Evolutionary conservation across 768 basidiomycete genomes (phyloP), one percentile per base, ranked within the genome.

Genomic region (Mycena filopes): DNA sequence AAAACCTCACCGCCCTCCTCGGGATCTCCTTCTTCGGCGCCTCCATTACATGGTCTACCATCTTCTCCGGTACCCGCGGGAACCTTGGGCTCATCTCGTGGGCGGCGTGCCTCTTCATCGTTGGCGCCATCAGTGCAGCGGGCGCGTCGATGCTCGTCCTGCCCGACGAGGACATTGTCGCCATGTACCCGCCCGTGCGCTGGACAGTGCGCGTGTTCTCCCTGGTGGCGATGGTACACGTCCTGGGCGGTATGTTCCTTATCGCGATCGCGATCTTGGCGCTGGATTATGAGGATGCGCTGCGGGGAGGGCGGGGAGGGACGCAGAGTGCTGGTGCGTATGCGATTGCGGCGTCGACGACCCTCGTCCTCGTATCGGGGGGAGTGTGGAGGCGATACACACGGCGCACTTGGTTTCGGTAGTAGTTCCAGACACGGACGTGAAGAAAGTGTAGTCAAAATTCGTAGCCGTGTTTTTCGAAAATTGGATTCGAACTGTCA

Each of bases 1-100:
- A 66, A 45, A 71, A 64, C 31, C 60, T 73, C 12, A 60, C 46
- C 18, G 51, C 54, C 8, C 54, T 73, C 20, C 23, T 68, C 2
- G 61, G 47, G 38, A 64, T 73, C 25, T 51, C 68, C 13, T 72
- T 73, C 64, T 73, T 73, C 46, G 73, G 73, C 20, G 73, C 72
- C 6, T 71, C 72, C 26, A 72, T 74, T n/a, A 63, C 73, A 13
- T 74, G 73, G 73, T 68, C 67, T 2, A 71, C 70, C 0, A 55
- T 74, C 3, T 74, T 74, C 63, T 66, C 70, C 31, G 72, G 70
- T 2, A 61, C 64, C 20, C 67, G 73, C 12, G 72, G 73, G 12
- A 56, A 74, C 43, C 38, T 74, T n/a, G 48, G 63, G 13, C 61
- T 73, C 53, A 67, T 73, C 28, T 46, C 72, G 2, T 74, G 73